phyloP scores from a whole-genome alignment of 2,329 filamentous ascomycete species.

The Cephalotrichum gorgonifer region DNA sequence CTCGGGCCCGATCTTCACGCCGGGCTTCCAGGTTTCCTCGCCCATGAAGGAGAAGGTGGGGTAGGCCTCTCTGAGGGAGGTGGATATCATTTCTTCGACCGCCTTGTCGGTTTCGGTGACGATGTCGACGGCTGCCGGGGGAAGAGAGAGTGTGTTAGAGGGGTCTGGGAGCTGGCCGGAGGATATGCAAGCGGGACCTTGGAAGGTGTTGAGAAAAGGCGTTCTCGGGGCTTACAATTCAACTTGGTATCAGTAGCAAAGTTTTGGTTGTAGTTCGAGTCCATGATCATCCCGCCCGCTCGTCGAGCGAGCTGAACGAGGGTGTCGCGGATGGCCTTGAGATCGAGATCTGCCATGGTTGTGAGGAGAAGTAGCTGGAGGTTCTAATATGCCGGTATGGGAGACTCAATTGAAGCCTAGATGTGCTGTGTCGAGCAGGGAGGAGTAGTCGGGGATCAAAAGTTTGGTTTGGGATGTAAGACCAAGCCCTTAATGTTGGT shows the following conservation, averaged over 20 bases:
- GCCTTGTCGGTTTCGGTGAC: slow-evolving; percentile 59
- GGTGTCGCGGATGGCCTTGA: slow-evolving; percentile 51
- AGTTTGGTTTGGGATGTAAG: background rate
- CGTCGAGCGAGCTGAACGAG: slow-evolving; percentile 49
- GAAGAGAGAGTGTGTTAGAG: background rate
- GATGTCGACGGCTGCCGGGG: slow-evolving; percentile 48
- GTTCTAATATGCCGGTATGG: background rate
- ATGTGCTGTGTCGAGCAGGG: background rate
- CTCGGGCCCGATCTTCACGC: slow-evolving; percentile 47
- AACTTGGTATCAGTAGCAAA: slow-evolving; percentile 50
- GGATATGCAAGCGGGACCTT: background rate
- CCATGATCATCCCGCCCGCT: slow-evolving; percentile 54
- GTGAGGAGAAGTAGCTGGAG: background rate
- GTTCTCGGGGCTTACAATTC: slow-evolving; percentile 47
- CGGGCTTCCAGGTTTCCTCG: slow-evolving; percentile 66
- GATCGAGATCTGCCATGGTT: slow-evolving; percentile 44
- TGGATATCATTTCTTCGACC: slow-evolving; percentile 52
- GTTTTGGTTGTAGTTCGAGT: slow-evolving; percentile 44
- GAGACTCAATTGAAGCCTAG: background rate
- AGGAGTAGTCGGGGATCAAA: background rate
- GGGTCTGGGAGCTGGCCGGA: background rate
- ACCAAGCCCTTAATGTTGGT: background rate
- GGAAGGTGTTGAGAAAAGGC: background rate
- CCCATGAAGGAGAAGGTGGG: slow-evolving; percentile 57
- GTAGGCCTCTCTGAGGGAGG: slow-evolving; percentile 39